Evolutionary conservation across 805 yeast genomes (phyloP), one percentile per base, ranked within the genome.

Genomic region (Saturnispora serradocipensis): DNA sequence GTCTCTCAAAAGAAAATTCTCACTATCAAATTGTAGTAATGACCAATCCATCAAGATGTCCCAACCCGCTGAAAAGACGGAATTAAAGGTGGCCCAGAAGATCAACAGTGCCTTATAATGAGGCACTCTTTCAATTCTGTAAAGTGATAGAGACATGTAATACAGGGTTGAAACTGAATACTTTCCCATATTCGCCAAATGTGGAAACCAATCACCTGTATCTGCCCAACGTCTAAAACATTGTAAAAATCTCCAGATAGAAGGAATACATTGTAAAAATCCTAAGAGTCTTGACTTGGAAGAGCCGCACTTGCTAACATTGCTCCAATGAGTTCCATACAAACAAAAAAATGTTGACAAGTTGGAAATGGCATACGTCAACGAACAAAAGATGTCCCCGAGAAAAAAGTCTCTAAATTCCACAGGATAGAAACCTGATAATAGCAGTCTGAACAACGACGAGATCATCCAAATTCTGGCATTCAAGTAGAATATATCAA

Each of bases 21-120:
- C 72, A 2, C 84, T 74, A 13, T 72, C 76, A 28, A 79, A 71
- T 65, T 88, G 96, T 52, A 86, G 73, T 60, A 93, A 70, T 2
- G 97, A 89, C 91, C 96, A 93, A 71, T 93, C 99, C 96, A 93
- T 88, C 42, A 90, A 71, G 5, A 93, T 70, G 67, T 93, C 99
- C 99, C 99, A 93, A 3, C 81, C 56, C 0, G 85, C 67, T 34
- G 90, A 76, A 61, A 77, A 78, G 0, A 82, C 48, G 0, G 97
- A 80, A 65, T 93, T 90, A 39, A 88, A 58, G 0, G 78, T 63
- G 0, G 95, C 97, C 69, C 89, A 77, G 0, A 81, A 66, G 18
- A 91, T 86, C 61, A 89, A 86, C 1, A 78, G 71, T 0, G 79
- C 80, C 51, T 83, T 72, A 56, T 73, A 66, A 16, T 61, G 59